Evolutionary conservation across 2,329 filamentous ascomycete species (phyloP).

Genomic region (Drechslera avenae): DNA sequence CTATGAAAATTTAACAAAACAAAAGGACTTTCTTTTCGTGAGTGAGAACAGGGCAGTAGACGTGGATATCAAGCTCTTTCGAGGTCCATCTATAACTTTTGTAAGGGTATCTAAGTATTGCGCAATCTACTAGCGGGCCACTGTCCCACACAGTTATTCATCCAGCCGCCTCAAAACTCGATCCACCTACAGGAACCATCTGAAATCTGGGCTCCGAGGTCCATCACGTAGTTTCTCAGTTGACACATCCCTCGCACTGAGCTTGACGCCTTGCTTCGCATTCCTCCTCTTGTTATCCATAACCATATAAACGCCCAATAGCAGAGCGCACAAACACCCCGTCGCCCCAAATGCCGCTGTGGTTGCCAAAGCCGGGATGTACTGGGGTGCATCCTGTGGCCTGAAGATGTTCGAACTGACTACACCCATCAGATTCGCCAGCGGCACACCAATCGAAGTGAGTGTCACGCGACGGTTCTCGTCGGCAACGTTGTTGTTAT

Average conservation of each 20-base stretch:
- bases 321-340: conserved; percentile 60
- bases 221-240: conserved; percentile 54
- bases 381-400: conserved; percentile 67
- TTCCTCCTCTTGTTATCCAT: conserved; percentile 68
- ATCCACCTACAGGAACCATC: conserved; percentile 49
- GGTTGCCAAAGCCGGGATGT: conserved; percentile 68
- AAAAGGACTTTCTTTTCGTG: too few relatives aligned
- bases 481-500: conserved; percentile 83
- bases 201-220: conserved; percentile 51
- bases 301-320: conserved; percentile 68
- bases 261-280: conserved; percentile 58
- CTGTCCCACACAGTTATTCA: background rate
- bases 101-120: background rate
- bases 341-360: conserved; percentile 67
- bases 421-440: conserved; percentile 78
- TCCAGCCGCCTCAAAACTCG: background rate
- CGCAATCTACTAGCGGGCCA: too few relatives aligned
- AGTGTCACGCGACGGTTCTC: conserved; percentile 73
- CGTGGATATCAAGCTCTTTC: background rate
- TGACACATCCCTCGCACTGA: conserved; percentile 58
- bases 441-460: conserved; percentile 73
- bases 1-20: too few relatives aligned
- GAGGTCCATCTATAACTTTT: background rate
- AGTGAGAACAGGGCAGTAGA: too few relatives aligned
- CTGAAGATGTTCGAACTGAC: conserved; percentile 72